Percentiles rank a stretch among this genome's conserved stretches.
These are phyloP conservation scores for Penicillium subrubescens DNA, from an alignment of 495 filamentous ascomycete species.

Conservation along the genomic window DNA sequence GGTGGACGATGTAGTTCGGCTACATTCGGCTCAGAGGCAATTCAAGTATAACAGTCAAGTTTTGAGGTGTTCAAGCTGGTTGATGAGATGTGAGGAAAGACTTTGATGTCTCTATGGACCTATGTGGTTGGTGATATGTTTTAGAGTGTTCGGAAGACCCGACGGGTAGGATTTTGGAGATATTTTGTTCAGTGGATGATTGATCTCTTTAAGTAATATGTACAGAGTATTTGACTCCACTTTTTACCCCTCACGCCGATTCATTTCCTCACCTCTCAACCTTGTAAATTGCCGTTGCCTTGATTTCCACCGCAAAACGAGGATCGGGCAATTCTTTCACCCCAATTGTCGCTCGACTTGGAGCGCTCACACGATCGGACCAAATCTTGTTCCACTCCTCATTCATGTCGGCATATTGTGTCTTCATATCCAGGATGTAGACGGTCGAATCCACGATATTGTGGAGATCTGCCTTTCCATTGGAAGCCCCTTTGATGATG, in stretches of 20 bases:
- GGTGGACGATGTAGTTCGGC: not conserved
- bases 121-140: not conserved
- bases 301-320: constrained; percentile 38
- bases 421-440: constrained; percentile 39
- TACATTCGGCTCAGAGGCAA: not conserved
- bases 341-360: constrained; percentile 36
- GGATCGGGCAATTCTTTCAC: constrained; percentile 37
- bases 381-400: constrained; percentile 45
- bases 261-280: not conserved
- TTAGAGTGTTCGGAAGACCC: not conserved
- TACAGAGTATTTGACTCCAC: not conserved
- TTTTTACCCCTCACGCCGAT: constrained; percentile 1
- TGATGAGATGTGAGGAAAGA: not conserved
- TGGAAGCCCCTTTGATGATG: constrained; percentile 36
- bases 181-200: not conserved
- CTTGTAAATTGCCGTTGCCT: constrained; percentile 5
- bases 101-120: not conserved
- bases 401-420: constrained; percentile 42
- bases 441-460: constrained; percentile 39
- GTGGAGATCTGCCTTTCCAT: constrained; percentile 32
- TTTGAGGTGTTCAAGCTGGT: not conserved
- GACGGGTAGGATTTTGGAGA: not conserved
- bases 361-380: constrained; percentile 32
- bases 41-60: not conserved
- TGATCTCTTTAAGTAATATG: not conserved